A percentile compares a stretch with the other conserved stretches of the same genome.
Conservation (phyloP, 208 protist species). For the Phytomonas sp. region DNA sequence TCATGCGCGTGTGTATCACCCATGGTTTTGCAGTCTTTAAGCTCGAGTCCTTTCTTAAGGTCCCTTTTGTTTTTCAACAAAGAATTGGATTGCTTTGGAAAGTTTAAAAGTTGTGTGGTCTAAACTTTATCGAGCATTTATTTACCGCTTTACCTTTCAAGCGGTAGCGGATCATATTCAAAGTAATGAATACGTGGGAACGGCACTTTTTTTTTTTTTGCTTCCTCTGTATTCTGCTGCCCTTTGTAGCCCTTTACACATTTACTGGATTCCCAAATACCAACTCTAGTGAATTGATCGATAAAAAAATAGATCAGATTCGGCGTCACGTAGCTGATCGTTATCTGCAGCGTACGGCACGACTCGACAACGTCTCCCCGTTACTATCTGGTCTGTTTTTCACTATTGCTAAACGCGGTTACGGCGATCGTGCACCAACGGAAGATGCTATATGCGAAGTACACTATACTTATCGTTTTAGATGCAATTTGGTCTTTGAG, state of each 20-base stretch:
- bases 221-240: neutral
- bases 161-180: too few species aligned
- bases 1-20: too few species aligned
- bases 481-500: constrained; percentile 43
- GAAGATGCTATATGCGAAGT: constrained; percentile 49
- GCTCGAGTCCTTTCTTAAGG: too few species aligned
- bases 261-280: neutral
- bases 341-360: constrained; percentile 36
- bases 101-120: too few species aligned
- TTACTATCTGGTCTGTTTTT: constrained; percentile 73
- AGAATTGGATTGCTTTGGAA: too few species aligned
- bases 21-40: too few species aligned
- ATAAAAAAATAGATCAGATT: constrained; percentile 2
- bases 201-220: neutral
- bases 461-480: constrained; percentile 57
- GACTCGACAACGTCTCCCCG: constrained; percentile 30
- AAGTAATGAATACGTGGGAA: neutral
- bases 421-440: constrained; percentile 36
- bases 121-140: too few species aligned
- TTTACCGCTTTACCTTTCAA: too few species aligned
- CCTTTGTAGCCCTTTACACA: neutral
- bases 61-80: too few species aligned
- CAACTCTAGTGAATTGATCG: too few species aligned
- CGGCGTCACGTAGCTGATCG: constrained; percentile 19
- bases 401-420: constrained; percentile 34